Conservation (phyloP, 2,329 filamentous ascomycete genomes). For the Beauveria australis region DNA sequence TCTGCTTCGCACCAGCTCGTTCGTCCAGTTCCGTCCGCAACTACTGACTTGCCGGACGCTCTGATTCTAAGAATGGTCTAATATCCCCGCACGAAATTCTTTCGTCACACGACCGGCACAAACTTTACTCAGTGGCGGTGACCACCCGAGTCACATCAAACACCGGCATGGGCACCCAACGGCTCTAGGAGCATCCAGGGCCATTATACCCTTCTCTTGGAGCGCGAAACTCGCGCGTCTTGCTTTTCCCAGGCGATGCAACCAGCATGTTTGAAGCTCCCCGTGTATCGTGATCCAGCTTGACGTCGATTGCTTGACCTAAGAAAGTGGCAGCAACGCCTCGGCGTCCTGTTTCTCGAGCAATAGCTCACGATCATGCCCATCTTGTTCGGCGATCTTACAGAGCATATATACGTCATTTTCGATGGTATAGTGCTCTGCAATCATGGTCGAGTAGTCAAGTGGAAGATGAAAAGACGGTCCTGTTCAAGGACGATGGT, state of each 20-base stretch:
- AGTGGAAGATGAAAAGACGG: background rate
- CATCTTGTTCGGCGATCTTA: background rate
- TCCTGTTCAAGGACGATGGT: background rate
- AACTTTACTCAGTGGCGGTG: background rate
- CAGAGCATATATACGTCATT: background rate
- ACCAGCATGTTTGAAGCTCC: background rate
- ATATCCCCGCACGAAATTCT: background rate
- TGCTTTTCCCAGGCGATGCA: background rate
- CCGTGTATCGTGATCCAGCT: background rate
- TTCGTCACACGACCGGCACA: background rate
- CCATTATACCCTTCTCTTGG: conserved; percentile 8
- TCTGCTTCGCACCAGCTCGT: too few species aligned
- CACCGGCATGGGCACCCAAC: background rate
- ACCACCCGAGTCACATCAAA: background rate
- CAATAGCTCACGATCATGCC: background rate
- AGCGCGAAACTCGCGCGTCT: background rate
- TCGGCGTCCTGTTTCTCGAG: background rate
- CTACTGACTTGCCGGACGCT: background rate
- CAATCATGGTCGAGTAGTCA: background rate
- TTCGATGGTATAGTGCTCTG: background rate
- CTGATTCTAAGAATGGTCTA: background rate
- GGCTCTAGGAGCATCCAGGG: conserved; percentile 9
- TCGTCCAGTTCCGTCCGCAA: too few species aligned
- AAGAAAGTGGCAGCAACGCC: background rate
- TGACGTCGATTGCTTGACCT: background rate